Base-by-base conservation (phyloP, 208 protist species). In the Crithidia acanthocephali region DNA sequence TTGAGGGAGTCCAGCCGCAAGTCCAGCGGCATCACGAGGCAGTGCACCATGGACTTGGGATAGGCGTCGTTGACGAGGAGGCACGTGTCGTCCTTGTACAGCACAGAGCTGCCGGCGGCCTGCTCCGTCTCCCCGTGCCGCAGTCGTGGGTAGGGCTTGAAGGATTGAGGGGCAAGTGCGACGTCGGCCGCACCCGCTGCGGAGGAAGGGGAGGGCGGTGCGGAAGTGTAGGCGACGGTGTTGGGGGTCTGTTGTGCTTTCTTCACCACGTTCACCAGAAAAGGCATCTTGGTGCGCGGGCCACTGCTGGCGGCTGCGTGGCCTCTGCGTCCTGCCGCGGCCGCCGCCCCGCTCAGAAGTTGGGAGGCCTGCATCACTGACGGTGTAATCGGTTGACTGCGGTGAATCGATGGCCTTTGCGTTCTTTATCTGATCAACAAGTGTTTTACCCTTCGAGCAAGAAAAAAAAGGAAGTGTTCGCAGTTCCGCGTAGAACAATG, bases 1-100 rank as follows among this genome's bases (percentile, higher is more conserved):
- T 91, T 92, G 28, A 96, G 74, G 1, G 84, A 92, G 33, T 72
- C 59, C 22, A 96, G 67, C 13, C 70, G 75, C 11, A 83, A 63
- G 51, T 96, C 89, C 20, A 90, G 72, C 35, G 92, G 92, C 79
- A 96, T 81, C 22, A 96, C 79, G 16, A 96, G 80, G 58, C 87
- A 92, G 77, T 96, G 92, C 57, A 95, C 62, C 23, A 58, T 60
- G n/a, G 92, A 89, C 68, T 96, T 96, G n/a, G 92, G 92, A 68
- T 77, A 96, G 0, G 81, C 89, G 70, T 96, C 92, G 55, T 95
- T 95, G 35, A 96, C 89, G 8, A 96, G 28, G 16, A 91, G 69
- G 67, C 88, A 94, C 42, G 77, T 59, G 6, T 84, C 62, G 58
- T 96, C 88, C 71, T 90, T 88, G 76, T 91, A 96, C 6, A 96